phyloP scores from a whole-genome alignment of 805 yeast genomes.

The Yarrowia keelungensis region DNA sequence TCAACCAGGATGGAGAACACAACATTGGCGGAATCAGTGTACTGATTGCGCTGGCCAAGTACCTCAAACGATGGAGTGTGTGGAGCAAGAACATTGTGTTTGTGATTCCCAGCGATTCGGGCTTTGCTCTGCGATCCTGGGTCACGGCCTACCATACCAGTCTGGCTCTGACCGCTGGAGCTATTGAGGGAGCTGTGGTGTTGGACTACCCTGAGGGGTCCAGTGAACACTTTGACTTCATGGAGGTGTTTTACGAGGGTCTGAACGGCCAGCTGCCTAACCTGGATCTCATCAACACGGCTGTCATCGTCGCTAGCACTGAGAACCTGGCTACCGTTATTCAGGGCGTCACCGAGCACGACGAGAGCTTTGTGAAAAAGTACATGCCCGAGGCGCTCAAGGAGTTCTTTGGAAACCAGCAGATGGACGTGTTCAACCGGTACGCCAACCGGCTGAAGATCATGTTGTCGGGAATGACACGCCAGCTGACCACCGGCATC shows the following conservation, averaged over 20 bases:
- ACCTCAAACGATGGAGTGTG: constrained; percentile 82
- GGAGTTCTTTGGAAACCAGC: constrained; percentile 21
- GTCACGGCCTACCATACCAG: constrained; percentile 90
- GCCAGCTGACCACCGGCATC: constrained; percentile 75
- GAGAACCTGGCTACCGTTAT: constrained; percentile 76
- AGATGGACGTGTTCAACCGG: constrained; percentile 33
- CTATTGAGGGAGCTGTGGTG: constrained; percentile 88
- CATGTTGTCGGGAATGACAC: constrained; percentile 68
- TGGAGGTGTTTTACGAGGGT: constrained; percentile 84
- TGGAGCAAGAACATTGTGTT: constrained; percentile 95
- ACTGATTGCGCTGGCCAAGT: constrained; percentile 74
- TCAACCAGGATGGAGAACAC: constrained; percentile 63
- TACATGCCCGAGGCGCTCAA: background rate
- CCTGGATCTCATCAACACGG: constrained; percentile 85
- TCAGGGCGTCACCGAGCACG: constrained; percentile 55
- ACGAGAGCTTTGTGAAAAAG: constrained; percentile 4
- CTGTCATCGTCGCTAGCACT: constrained; percentile 72
- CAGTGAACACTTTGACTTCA: constrained; percentile 70
- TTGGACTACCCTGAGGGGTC: constrained; percentile 72
- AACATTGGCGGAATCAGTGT: constrained; percentile 85
- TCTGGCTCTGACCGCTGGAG: constrained; percentile 88
- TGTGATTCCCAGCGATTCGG: constrained; percentile 78
- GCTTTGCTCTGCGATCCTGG: constrained; percentile 78
- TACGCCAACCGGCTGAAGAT: constrained; percentile 61
- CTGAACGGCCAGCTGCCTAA: constrained; percentile 96